Evolutionary conservation across 2,329 filamentous ascomycete genomes (phyloP).

Genomic region (Aspergillus quadrilineatus): DNA sequence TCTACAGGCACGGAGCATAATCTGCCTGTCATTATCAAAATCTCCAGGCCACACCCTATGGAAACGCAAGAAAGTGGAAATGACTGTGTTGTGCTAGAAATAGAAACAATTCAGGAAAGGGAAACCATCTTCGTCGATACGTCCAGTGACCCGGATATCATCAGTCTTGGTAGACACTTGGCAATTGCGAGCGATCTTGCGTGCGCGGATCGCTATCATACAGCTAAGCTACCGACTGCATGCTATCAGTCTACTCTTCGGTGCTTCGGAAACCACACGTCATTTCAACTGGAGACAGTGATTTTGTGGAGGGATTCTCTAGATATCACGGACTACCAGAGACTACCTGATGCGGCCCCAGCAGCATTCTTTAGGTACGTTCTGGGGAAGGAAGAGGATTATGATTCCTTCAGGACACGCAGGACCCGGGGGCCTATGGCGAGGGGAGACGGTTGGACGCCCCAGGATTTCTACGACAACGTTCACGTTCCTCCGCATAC

Average conservation of each 20-base stretch:
- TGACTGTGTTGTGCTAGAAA: conserved; percentile 22
- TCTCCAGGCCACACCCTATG: conserved; percentile 4
- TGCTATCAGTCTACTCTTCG: conserved; percentile 36
- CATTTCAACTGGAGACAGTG: conserved; percentile 30
- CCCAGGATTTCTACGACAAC: conserved; percentile 49
- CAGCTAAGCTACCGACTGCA: conserved; percentile 20
- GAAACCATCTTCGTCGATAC: conserved; percentile 22
- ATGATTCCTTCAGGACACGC: background rate
- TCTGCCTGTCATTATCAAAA: conserved; percentile 25
- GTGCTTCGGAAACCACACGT: conserved; percentile 17
- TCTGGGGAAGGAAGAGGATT: conserved; percentile 22
- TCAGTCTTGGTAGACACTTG: conserved; percentile 26
- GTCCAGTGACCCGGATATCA: conserved; percentile 17
- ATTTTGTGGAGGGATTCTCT: conserved; percentile 39
- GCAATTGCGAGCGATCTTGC: conserved; percentile 20
- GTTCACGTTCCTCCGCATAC: conserved; percentile 45
- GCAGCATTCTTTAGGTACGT: conserved; percentile 32
- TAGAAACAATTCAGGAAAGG: conserved; percentile 20
- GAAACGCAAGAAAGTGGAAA: background rate
- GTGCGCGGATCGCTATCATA: conserved; percentile 28
- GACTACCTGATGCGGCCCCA: conserved; percentile 17
- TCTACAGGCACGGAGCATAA: background rate
- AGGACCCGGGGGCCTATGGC: background rate
- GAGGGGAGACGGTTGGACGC: conserved; percentile 27
- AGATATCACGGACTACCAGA: conserved; percentile 24